These are phyloP conservation scores for Hortaea werneckii DNA, from an alignment of 2,329 filamentous ascomycete genomes.

Conservation along the genomic window DNA sequence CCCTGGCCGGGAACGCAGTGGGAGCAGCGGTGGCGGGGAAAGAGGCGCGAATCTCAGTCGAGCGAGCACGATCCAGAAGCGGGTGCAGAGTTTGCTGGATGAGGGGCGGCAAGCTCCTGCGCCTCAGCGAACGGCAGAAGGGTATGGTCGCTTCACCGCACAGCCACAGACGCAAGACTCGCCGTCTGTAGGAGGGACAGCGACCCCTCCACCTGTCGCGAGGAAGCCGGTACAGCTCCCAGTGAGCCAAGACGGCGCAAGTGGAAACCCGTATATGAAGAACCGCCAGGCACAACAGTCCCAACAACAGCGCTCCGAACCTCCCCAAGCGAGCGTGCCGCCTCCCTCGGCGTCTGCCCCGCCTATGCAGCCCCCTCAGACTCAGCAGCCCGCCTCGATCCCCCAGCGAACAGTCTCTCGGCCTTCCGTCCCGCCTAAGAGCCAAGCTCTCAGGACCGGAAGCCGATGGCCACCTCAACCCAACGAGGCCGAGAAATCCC, in stretches of 20 bases:
- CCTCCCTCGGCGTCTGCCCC: constrained; percentile 26
- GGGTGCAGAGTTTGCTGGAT: constrained; percentile 74
- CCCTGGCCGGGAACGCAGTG: constrained; percentile 14
- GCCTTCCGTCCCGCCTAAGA: constrained; percentile 51
- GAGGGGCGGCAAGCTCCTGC: constrained; percentile 57
- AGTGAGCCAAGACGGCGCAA: constrained; percentile 8
- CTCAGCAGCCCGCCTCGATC: too few species aligned
- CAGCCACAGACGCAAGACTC: constrained; percentile 2
- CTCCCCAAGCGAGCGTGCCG: constrained; percentile 1
- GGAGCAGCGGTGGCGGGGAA: constrained; percentile 47
- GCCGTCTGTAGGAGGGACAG: constrained; percentile 4
- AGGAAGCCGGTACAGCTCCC: constrained; percentile 11
- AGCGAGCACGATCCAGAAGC: constrained; percentile 80
- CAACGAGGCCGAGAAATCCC: constrained; percentile 1
- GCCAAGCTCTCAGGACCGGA: constrained; percentile 45
- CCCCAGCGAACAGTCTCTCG: constrained; percentile 21
- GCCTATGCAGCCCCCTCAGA: constrained; percentile 2
- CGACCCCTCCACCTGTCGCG: constrained; percentile 14
- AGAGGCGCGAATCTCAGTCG: constrained; percentile 48
- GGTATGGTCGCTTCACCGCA: constrained; percentile 80
- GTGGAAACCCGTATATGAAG: constrained; percentile 9
- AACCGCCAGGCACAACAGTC: constrained; percentile 3
- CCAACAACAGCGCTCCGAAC: neutral
- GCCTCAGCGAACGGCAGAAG: constrained; percentile 64
- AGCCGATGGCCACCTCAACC: constrained; percentile 9